These are phyloP conservation scores for Conticribra guillardii DNA, from an alignment of 108 stramenopile genomes.

Conservation along the genomic window DNA sequence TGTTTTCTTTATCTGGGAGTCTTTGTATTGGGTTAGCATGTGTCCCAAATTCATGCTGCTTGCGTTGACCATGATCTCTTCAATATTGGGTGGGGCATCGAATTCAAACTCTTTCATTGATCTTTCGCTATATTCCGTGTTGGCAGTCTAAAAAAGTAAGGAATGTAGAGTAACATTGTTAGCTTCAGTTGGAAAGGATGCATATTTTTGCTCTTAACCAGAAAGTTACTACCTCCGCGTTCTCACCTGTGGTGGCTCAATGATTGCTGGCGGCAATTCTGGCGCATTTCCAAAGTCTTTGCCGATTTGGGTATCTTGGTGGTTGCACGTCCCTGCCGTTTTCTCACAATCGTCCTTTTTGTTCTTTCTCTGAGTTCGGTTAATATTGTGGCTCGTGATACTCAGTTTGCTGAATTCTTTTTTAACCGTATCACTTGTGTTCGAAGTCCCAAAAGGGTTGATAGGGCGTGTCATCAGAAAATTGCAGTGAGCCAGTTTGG, in stretches of 20 bases:
- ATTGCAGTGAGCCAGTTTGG: constrained; percentile 53
- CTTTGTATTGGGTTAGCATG: constrained; percentile 16
- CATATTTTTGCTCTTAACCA: not conserved
- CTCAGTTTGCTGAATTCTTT: not conserved
- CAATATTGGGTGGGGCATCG: not conserved
- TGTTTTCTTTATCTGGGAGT: not conserved
- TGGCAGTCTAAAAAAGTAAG: not conserved
- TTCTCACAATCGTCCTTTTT: constrained; percentile 1
- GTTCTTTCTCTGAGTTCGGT: not conserved
- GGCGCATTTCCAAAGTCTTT: constrained; percentile 34
- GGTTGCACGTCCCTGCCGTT: not conserved
- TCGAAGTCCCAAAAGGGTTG: constrained; percentile 10
- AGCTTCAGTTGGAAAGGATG: not conserved
- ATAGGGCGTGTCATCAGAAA: constrained; percentile 38
- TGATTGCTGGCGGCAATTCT: constrained; percentile 31
- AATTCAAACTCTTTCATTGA: not conserved
- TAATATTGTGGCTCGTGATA: not conserved
- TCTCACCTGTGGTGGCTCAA: constrained; percentile 33
- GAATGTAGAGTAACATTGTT: too few species aligned
- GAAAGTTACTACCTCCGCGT: not conserved
- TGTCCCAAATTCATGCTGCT: constrained; percentile 1
- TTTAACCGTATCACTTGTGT: constrained; percentile 6
- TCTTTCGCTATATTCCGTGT: not conserved
- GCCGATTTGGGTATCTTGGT: constrained; percentile 1
- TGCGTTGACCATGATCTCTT: not conserved